Conservation (phyloP, 1,284 basidiomycete genomes). For the Apiotrichum porosum region DNA sequence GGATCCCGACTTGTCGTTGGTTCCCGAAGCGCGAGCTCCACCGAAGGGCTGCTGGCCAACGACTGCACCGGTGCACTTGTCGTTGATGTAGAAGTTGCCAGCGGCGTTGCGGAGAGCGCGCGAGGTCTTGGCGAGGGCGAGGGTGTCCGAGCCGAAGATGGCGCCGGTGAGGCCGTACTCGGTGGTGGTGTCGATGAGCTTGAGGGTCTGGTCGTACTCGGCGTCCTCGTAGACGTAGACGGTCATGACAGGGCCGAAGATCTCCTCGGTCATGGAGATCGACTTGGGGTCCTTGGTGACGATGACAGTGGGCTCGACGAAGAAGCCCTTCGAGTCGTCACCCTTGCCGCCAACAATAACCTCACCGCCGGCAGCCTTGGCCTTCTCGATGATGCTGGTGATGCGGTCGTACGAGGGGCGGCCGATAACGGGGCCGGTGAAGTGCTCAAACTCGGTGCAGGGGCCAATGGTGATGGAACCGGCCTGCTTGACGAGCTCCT, state of each 20-base stretch:
- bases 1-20: slow-evolving; percentile 96
- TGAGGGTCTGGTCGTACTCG: slow-evolving; percentile 75
- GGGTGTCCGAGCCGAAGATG: slow-evolving; percentile 78
- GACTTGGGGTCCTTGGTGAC: slow-evolving; percentile 86
- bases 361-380: slow-evolving; percentile 82
- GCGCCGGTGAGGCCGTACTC: slow-evolving; percentile 86
- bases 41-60: slow-evolving; percentile 95
- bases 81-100: slow-evolving; percentile 84
- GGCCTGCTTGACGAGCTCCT: slow-evolving; percentile 67
- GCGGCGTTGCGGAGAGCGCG: slow-evolving; percentile 72
- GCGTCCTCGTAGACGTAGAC: slow-evolving; percentile 83
- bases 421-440: slow-evolving; percentile 94
- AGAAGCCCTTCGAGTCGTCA: slow-evolving; percentile 90
- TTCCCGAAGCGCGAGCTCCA: slow-evolving; percentile 85
- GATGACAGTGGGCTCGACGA: slow-evolving; percentile 90
- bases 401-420: slow-evolving; percentile 82
- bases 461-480: slow-evolving; percentile 81
- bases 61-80: slow-evolving; percentile 82
- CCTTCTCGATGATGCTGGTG: slow-evolving; percentile 76
- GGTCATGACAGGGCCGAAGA: slow-evolving; percentile 95
- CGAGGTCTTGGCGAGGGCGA: slow-evolving; percentile 68
- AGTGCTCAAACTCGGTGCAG: slow-evolving; percentile 73
- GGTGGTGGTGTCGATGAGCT: slow-evolving; percentile 81
- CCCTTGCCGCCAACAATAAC: slow-evolving; percentile 75
- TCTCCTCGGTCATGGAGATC: slow-evolving; percentile 89